Evolutionary conservation across 1,139 yeast genomes (phyloP).

Genomic region (Kurtzmaniella natalensis): DNA sequence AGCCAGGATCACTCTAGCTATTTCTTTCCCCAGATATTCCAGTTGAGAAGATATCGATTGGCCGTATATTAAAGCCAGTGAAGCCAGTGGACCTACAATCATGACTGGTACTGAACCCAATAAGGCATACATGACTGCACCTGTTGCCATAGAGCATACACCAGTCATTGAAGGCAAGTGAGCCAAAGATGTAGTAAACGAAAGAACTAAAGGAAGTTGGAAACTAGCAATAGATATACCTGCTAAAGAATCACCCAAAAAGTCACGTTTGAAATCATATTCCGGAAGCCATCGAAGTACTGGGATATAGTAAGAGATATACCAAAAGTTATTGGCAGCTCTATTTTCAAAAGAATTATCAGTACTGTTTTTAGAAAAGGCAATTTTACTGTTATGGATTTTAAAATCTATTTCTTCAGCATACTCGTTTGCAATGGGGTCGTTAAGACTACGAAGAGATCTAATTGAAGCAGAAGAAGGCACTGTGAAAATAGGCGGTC

Average conservation of each 20-base stretch:
- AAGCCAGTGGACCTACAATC: constrained; percentile 33
- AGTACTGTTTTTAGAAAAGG: too few relatives aligned
- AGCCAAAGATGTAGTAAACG: constrained; percentile 29
- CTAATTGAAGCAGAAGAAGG: constrained; percentile 16
- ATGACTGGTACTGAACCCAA: constrained; percentile 31
- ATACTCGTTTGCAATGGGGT: constrained; percentile 16
- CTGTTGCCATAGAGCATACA: constrained; percentile 25
- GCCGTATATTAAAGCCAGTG: constrained; percentile 30
- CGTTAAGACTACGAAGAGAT: constrained; percentile 11
- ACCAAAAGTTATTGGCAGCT: constrained; percentile 12
- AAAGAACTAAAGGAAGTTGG: constrained; percentile 35
- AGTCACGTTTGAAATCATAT: constrained; percentile 13
- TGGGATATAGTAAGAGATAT: constrained; percentile 30
- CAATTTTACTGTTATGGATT: background rate
- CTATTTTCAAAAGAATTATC: constrained; percentile 15
- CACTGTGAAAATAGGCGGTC: constrained; percentile 25
- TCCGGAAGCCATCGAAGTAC: constrained; percentile 29
- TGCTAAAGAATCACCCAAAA: constrained; percentile 29
- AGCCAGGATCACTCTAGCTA: constrained; percentile 23
- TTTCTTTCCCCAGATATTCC: constrained; percentile 11
- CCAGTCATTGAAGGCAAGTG: constrained; percentile 30
- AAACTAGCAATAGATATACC: constrained; percentile 30
- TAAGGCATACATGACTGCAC: constrained; percentile 24
- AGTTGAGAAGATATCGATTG: constrained; percentile 19
- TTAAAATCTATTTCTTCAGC: constrained; percentile 6